Conservation (phyloP, 2,329 filamentous ascomycete genomes). For the Scedosporium dehoogii region DNA sequence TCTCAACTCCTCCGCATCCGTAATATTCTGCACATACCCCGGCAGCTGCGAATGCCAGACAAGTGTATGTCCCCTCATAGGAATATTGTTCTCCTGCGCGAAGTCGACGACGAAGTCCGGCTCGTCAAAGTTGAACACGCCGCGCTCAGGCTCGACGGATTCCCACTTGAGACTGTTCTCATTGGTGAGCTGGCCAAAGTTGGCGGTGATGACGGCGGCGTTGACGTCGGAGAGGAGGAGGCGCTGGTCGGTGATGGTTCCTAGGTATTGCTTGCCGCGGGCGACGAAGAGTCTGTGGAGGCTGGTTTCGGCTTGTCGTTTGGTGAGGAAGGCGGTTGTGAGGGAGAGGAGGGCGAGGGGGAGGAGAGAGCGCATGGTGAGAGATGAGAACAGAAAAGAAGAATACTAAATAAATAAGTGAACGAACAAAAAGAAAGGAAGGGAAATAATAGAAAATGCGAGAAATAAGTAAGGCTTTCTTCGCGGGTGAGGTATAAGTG, state of each 20-base stretch:
- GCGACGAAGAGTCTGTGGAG: slow-evolving; percentile 4
- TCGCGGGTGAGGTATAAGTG: no score
- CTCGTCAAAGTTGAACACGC: slow-evolving; percentile 44
- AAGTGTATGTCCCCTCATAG: slow-evolving; percentile 56
- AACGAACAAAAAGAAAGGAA: no score
- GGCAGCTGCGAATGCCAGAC: slow-evolving; percentile 54
- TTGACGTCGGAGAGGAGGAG: slow-evolving; percentile 39
- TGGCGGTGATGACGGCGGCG: slow-evolving; percentile 39
- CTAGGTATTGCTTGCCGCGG: slow-evolving; percentile 54
- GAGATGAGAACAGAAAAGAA: background rate
- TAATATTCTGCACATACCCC: slow-evolving; percentile 48
- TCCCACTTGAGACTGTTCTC: slow-evolving; percentile 69
- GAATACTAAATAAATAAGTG: background rate
- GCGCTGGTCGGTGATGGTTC: slow-evolving; percentile 44
- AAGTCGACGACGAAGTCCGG: slow-evolving; percentile 52
- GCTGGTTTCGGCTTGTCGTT: background rate
- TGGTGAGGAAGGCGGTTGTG: background rate
- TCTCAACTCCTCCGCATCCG: slow-evolving; percentile 39
- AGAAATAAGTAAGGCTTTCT: no score
- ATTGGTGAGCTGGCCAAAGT: slow-evolving; percentile 53
- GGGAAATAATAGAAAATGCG: no score
- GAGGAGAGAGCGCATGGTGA: background rate
- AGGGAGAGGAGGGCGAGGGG: background rate
- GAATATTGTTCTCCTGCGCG: slow-evolving; percentile 43
- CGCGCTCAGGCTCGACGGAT: slow-evolving; percentile 35